These are phyloP conservation scores for Psilocybe sp. DNA, from an alignment of 768 basidiomycete species.

Conservation along the genomic window DNA sequence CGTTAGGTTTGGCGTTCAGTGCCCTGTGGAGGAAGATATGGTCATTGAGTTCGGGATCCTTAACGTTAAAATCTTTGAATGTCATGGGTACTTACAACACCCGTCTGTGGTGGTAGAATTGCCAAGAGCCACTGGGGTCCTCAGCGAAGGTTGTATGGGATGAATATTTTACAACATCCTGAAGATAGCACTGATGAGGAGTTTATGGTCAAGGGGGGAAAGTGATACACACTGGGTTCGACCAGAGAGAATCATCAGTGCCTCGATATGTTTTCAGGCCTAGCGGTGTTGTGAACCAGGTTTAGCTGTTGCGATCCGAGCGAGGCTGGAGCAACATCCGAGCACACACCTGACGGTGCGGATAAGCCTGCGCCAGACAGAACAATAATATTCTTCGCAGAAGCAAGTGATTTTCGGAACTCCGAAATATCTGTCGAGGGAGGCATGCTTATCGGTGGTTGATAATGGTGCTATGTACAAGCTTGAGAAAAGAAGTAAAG, in stretches of 20 bases:
- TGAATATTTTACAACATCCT: slow-evolving; percentile 22
- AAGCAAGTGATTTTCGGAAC: slow-evolving; percentile 5
- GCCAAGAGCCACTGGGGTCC: slow-evolving; percentile 39
- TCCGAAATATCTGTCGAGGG: slow-evolving; percentile 5
- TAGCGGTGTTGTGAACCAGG: too few relatives aligned
- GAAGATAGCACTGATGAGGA: not conserved
- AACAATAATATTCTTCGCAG: slow-evolving; percentile 11
- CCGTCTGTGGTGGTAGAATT: slow-evolving; percentile 46
- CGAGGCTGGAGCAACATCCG: not conserved
- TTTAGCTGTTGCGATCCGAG: too few relatives aligned
- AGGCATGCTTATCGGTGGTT: slow-evolving; percentile 9
- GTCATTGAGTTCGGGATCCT: not conserved
- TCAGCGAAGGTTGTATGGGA: slow-evolving; percentile 37
- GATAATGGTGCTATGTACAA: too few relatives aligned
- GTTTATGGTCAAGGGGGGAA: not conserved
- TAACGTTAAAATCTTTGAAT: not conserved
- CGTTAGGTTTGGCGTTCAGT: slow-evolving; percentile 38
- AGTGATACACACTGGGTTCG: slow-evolving; percentile 4
- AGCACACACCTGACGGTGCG: slow-evolving; percentile 13
- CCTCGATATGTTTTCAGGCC: slow-evolving; percentile 14
- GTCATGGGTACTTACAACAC: slow-evolving; percentile 26
- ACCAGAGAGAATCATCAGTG: slow-evolving; percentile 10
- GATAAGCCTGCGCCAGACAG: slow-evolving; percentile 16
- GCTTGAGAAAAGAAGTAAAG: too few relatives aligned
- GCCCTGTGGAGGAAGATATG: slow-evolving; percentile 18